Percentiles rank a stretch among this genome's conserved stretches.
phyloP scores from a whole-genome alignment of 768 basidiomycete genomes.

The Tephrocybe sp. region DNA sequence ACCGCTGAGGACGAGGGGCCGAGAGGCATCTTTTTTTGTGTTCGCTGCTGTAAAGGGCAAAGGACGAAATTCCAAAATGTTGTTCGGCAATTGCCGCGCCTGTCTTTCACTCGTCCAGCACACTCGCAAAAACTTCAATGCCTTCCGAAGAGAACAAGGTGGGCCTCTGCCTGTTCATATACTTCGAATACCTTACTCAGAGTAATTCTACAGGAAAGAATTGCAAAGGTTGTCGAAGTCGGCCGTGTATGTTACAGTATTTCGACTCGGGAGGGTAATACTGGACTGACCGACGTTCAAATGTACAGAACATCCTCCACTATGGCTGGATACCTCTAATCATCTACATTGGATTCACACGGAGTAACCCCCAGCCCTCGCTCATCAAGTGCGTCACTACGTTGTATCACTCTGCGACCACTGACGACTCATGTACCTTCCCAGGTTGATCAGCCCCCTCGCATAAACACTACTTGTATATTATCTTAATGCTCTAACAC shows the following conservation, averaged over 20 bases:
- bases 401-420: slow-evolving; percentile 6
- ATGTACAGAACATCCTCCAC: slow-evolving; percentile 83
- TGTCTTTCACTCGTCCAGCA: slow-evolving; percentile 5
- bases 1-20: slow-evolving; percentile 49
- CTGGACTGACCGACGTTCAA: no score
- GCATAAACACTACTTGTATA: slow-evolving; percentile 47
- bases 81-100: slow-evolving; percentile 37
- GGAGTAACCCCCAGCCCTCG: slow-evolving; percentile 91
- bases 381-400: slow-evolving; percentile 81
- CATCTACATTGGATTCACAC: slow-evolving; percentile 91
- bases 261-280: no score
- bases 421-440: slow-evolving; percentile 2
- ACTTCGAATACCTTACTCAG: no score
- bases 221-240: no score
- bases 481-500: slow-evolving; percentile 24
- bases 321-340: slow-evolving; percentile 97
- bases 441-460: slow-evolving; percentile 89
- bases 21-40: slow-evolving; percentile 42
- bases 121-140: no score
- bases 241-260: no score
- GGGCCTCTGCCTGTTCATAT: no score
- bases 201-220: no score
- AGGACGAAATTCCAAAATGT: slow-evolving; percentile 28
- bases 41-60: slow-evolving; percentile 1
- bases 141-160: no score